Base-by-base conservation (phyloP, 2,329 filamentous ascomycete genomes). In the Penicillium sp. region DNA sequence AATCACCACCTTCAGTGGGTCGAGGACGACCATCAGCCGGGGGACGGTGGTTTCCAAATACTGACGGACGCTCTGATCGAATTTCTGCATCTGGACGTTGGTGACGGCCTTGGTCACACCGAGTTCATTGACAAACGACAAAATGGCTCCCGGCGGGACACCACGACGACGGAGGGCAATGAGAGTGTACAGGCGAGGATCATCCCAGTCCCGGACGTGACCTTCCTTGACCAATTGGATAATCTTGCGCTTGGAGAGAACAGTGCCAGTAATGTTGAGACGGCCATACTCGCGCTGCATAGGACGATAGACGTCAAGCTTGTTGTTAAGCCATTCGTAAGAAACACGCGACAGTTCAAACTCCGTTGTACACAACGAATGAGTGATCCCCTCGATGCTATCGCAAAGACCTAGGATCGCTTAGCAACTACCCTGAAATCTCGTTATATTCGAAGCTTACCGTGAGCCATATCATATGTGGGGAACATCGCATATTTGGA, bases 401-500 rank as follows among this genome's bases (percentile, higher is more conserved):
- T 96, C 92, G 54, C 85, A 62, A 85, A 94, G 69, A 93, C 32
- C 38, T 41, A 86, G 5, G 0, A 84, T 84, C 60, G 93, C 93
- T 46, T 30, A 46, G 43, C 18, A 28, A 17, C 16, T 16, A 20
- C 22, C 17, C 9, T 23, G 9, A 11, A 31, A 23, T 2, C 15
- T 18, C 9, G 16, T 25, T 12, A 32, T 16, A 15, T 20, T 7
- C 15, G 13, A 37, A 22, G 3, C 30, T 18, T 44, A 39, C 47
- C 43, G 41, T 60, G 57, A 2, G 59, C 51, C 22, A 62, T 56
- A 62, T 95, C 89, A 57, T 95, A 95, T 0, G 90, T 93, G 0
- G 92, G 92, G 61, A 95, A 95, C 47, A 95, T 94, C 64, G 80
- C 83, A 88, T 89, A 96, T 58, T 83, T 80, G 48, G 85, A 86